These are phyloP conservation scores for Beauveria rudraprayagi DNA, from an alignment of 2,329 filamentous ascomycete species.

Conservation along the genomic window DNA sequence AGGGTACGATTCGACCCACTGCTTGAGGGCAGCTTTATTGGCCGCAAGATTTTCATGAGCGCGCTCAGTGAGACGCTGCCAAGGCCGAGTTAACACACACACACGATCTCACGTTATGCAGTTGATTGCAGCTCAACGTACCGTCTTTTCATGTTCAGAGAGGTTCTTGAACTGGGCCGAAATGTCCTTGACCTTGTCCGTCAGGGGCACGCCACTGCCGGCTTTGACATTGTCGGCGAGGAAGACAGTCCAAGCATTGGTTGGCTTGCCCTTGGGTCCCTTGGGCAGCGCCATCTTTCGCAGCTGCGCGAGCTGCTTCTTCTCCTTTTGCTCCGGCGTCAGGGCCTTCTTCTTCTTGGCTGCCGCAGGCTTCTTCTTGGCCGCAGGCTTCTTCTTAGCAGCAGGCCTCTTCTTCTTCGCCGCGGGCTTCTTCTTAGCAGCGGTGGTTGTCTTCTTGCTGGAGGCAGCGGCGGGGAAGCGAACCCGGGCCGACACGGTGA, in stretches of 20 bases:
- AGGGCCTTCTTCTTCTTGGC: constrained; percentile 25
- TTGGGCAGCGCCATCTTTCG: constrained; percentile 34
- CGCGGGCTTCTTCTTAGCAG: constrained; percentile 20
- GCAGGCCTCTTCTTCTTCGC: constrained; percentile 25
- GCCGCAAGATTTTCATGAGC: constrained; percentile 31
- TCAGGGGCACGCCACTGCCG: constrained; percentile 10
- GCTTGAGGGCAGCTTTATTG: constrained; percentile 33
- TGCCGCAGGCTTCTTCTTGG: constrained; percentile 21
- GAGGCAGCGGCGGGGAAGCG: constrained; percentile 17
- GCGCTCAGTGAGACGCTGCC: constrained; percentile 28
- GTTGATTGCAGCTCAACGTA: constrained; percentile 23
- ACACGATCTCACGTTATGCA: background rate
- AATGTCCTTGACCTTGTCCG: constrained; percentile 20
- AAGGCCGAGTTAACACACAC: background rate
- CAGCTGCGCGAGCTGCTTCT: constrained; percentile 26
- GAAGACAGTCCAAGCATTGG: constrained; percentile 31
- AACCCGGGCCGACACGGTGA: constrained; percentile 24
- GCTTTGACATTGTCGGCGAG: constrained; percentile 23
- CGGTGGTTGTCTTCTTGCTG: constrained; percentile 19
- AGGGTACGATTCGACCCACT: constrained; percentile 40
- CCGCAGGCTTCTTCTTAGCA: constrained; percentile 22
- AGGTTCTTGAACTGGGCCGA: constrained; percentile 31
- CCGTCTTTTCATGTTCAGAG: constrained; percentile 33
- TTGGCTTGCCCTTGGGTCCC: constrained; percentile 28
- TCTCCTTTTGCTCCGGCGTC: constrained; percentile 31